Percentiles rank a stretch among this genome's conserved stretches.
Evolutionary conservation across 2,329 filamentous ascomycete genomes (phyloP).

Genomic region (Aspergillus pseudonomiae): DNA sequence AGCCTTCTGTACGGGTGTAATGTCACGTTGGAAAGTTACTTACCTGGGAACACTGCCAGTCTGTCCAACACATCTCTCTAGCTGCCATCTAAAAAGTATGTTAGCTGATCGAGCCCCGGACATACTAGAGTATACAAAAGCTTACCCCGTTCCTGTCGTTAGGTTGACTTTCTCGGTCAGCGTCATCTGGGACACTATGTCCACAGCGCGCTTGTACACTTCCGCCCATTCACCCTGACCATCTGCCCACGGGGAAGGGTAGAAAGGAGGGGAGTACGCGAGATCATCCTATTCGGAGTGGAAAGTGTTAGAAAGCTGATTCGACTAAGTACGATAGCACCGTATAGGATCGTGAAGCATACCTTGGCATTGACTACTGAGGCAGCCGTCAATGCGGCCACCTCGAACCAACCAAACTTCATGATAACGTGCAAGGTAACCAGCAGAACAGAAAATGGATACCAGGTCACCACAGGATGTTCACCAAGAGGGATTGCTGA

Average conservation of each 20-base stretch:
- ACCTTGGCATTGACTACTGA: conserved; percentile 39
- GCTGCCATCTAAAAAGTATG: conserved; percentile 57
- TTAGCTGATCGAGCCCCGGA: conserved; percentile 7
- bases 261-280: conserved; percentile 64
- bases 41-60: conserved; percentile 51
- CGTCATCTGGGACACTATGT: conserved; percentile 81
- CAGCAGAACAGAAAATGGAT: conserved; percentile 1
- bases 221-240: conserved; percentile 73
- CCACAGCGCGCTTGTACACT: conserved; percentile 74
- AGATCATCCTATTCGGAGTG: conserved; percentile 26
- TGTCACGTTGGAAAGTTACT: conserved; percentile 17
- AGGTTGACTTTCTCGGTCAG: conserved; percentile 90
- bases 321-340: background rate
- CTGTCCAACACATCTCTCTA: conserved; percentile 78
- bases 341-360: conserved; percentile 8
- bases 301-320: background rate
- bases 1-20: background rate
- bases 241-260: conserved; percentile 86
- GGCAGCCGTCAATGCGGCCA: conserved; percentile 34
- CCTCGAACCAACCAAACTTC: conserved; percentile 40
- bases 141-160: conserved; percentile 84
- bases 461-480: conserved; percentile 3
- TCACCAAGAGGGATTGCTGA: background rate
- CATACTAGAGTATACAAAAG: conserved; percentile 16
- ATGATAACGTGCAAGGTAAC: conserved; percentile 26